phyloP scores from a whole-genome alignment of 257 asterid genomes.

The Gentiana straminea region DNA sequence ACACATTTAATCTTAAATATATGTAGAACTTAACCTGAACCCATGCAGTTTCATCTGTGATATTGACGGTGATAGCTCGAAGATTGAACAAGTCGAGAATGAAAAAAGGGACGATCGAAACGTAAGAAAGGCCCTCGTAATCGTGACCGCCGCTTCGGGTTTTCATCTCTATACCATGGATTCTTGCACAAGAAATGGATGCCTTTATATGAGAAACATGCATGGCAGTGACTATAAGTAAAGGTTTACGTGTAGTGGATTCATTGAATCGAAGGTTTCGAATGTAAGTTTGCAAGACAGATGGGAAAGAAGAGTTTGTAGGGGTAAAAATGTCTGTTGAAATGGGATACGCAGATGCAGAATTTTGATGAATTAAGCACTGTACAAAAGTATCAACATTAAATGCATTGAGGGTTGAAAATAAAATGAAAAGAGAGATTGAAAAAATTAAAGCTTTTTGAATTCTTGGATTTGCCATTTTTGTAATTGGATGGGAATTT shows the following conservation, averaged over 20 bases:
- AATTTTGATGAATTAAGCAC: too few species aligned
- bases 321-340: too few species aligned
- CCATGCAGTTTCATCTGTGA: constrained; percentile 1
- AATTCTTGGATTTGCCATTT: too few species aligned
- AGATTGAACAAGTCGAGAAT: constrained; percentile 6
- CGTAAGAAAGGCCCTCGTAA: background rate
- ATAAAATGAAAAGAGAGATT: too few species aligned
- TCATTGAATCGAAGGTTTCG: background rate
- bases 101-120: background rate
- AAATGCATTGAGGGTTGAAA: too few species aligned
- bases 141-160: constrained; percentile 5
- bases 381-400: too few species aligned
- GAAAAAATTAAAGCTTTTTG: too few species aligned
- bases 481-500: too few species aligned
- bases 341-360: too few species aligned
- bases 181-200: background rate
- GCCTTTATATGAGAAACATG: background rate
- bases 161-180: background rate
- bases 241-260: background rate
- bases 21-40: background rate
- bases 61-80: background rate
- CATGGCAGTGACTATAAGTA: background rate
- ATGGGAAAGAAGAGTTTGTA: too few species aligned
- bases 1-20: too few species aligned
- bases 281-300: too few species aligned